A percentile compares a stretch with the other conserved stretches of the same genome.
These are phyloP conservation scores for Pseudisothecium myosuroides DNA, from an alignment of 225 moss, liverwort and hornwort genomes.

Conservation along the genomic window DNA sequence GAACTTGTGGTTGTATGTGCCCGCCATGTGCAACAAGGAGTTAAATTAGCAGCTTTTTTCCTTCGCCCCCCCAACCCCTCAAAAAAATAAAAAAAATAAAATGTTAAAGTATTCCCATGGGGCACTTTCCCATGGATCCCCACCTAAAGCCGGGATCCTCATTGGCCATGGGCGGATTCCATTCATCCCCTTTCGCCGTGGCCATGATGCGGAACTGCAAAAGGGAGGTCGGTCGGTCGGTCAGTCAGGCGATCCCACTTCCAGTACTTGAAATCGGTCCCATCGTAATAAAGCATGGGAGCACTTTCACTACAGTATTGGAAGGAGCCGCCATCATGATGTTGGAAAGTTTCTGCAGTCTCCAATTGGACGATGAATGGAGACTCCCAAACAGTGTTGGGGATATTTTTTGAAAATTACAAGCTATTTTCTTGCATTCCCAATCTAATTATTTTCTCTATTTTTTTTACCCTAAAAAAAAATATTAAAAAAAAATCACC, in stretches of 20 bases:
- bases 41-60: background rate
- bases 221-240: background rate
- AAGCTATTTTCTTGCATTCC: no score
- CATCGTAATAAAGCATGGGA: no score
- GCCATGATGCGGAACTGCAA: background rate
- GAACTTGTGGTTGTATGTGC: background rate
- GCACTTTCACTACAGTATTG: background rate
- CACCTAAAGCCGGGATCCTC: background rate
- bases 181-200: background rate
- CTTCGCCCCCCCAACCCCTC: accelerated
- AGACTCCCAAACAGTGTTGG: no score
- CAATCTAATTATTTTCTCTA: no score
- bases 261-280: background rate
- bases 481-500: no score
- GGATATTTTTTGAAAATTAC: no score
- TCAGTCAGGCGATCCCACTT: background rate
- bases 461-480: no score
- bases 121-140: background rate
- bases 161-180: background rate
- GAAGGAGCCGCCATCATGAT: background rate
- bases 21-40: background rate
- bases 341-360: background rate
- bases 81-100: accelerated
- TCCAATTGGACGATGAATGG: no score
- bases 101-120: accelerated